Conservation (phyloP, 1,139 yeast species). For the Blastobotrys malaysiensis region DNA sequence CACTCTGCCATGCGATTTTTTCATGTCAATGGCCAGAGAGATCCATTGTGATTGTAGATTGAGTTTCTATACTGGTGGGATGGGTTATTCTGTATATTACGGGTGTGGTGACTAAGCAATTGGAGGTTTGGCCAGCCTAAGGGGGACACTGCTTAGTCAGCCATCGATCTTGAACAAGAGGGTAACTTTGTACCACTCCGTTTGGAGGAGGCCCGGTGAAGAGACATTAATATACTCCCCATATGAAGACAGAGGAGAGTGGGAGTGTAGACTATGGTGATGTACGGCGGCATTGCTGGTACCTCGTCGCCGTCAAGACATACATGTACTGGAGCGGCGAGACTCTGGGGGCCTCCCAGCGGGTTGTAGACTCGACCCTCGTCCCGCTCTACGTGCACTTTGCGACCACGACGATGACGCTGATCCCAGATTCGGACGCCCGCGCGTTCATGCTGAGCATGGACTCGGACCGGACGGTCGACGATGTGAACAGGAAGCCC, state of each 20-base stretch:
- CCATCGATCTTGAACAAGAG: too few relatives aligned
- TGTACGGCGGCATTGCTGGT: slow-evolving; percentile 13
- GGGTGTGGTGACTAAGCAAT: too few relatives aligned
- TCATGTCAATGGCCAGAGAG: too few relatives aligned
- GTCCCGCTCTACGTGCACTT: slow-evolving; percentile 17
- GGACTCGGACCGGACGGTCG: slow-evolving; percentile 1
- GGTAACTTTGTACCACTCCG: too few relatives aligned
- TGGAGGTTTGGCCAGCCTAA: too few relatives aligned
- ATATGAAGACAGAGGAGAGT: background rate
- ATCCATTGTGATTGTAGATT: too few relatives aligned
- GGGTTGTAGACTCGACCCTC: slow-evolving; percentile 14
- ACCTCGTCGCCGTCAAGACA: slow-evolving; percentile 12
- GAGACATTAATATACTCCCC: too few relatives aligned
- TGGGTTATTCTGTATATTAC: too few relatives aligned
- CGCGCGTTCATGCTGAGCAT: background rate
- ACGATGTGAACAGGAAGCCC: background rate
- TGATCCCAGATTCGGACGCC: slow-evolving; percentile 13
- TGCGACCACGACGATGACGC: slow-evolving; percentile 11
- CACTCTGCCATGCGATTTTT: too few relatives aligned
- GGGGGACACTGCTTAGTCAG: too few relatives aligned
- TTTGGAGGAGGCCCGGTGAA: too few relatives aligned
- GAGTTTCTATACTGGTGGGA: too few relatives aligned
- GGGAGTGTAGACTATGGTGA: background rate
- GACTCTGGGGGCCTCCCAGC: slow-evolving; percentile 11
- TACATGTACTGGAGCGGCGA: slow-evolving; percentile 15